Base-by-base conservation (phyloP, 441 rosid species). In the Eutrema salsugineum region DNA sequence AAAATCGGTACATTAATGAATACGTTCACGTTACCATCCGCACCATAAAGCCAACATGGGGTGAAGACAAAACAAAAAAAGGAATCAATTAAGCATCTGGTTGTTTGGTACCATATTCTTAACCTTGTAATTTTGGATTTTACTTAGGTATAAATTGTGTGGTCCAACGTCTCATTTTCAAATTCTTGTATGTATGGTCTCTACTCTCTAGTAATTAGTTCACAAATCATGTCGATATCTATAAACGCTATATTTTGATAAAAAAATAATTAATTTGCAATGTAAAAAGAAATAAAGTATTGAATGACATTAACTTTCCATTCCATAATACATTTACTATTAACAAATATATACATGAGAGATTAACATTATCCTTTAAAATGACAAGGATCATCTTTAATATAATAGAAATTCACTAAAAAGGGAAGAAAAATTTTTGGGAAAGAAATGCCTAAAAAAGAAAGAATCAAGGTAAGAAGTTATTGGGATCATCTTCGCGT, bases 391-490 rank as follows among this genome's bases (percentile, higher is more conserved):
- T 0, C 19, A 27, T 46, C 38, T 63, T 35, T 54, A 39, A 27
- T 30, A 19, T 7, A 30, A 14, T n/a, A n/a, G n/a, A n/a, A n/a
- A n/a, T 5, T 27, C 16, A 53, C 6, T 27, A 2, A 12, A 12
- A 12, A 12, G 4, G 10, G 10, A 38, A 4, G 42, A 3, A 36
- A 58, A 20, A 14, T n/a, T n/a, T n/a, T n/a, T 58, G 11, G 48
- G 11, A 59, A 60, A 62, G 11, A 59, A 60, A 62, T 4, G n/a
- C 27, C 44, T 69, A 44, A 67, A 46, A 46, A 38, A 44, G 60
- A 46, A 46, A 38, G 70, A 55, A 76, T 70, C 19, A 88, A 65
- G 96, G 87, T 68, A 86, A 61, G 72, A 84, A 82, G 79, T 81
- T 78, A 80, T 80, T 49, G 1, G 67, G 83, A 46, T 63, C 76